Conservation (phyloP, 208 protist species). For the Lotmaria passim region DNA sequence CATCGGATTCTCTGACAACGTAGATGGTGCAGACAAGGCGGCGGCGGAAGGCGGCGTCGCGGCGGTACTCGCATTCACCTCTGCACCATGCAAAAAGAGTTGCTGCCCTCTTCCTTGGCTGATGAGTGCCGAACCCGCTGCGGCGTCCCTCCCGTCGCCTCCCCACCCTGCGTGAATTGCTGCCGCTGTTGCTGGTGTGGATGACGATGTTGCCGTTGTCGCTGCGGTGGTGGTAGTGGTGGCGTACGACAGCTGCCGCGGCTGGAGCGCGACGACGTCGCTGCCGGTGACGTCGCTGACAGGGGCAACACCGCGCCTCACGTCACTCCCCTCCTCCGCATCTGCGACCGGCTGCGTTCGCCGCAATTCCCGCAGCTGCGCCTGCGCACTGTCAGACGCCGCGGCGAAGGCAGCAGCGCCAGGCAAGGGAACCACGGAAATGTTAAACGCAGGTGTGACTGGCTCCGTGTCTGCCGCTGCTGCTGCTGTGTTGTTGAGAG, state of each 20-base stretch:
- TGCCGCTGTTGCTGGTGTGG: not conserved
- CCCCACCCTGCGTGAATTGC: not conserved
- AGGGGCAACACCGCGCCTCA: not conserved
- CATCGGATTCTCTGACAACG: too few species aligned
- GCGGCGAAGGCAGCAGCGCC: not conserved
- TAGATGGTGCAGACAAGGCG: too few species aligned
- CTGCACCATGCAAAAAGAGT: too few species aligned
- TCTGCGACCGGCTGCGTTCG: too few species aligned
- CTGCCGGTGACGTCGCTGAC: slow-evolving; percentile 5
- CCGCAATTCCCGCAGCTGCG: not conserved
- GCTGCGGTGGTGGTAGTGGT: slow-evolving; percentile 9
- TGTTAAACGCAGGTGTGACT: not conserved
- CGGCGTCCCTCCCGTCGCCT: not conserved
- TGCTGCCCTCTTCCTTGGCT: too few species aligned
- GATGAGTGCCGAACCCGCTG: too few species aligned
- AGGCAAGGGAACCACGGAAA: not conserved
- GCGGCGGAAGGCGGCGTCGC: too few species aligned
- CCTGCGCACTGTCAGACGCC: not conserved
- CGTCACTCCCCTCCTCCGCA: not conserved
- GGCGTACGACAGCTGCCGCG: slow-evolving; percentile 33
- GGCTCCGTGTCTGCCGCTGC: too few species aligned
- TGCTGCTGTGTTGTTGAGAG: not conserved
- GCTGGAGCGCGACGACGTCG: slow-evolving; percentile 25
- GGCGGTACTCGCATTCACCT: too few species aligned
- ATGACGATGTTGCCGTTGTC: not conserved